Percentiles rank a stretch among this genome's conserved stretches.
phyloP scores from a whole-genome alignment of 169 alveolate genomes.

The Plasmodium adleri region DNA sequence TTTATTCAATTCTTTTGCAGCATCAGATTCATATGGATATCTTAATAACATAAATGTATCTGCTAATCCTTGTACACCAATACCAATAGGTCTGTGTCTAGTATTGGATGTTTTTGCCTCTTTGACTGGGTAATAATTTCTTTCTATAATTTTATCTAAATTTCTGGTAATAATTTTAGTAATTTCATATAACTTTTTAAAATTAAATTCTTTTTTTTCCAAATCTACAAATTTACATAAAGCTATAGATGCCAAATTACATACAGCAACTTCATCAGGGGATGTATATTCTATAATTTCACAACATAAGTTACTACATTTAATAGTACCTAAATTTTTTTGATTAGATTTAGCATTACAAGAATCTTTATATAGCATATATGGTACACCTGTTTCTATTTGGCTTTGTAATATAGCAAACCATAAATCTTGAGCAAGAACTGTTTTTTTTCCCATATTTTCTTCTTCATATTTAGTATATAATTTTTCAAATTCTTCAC shows the following conservation, averaged over 20 bases:
- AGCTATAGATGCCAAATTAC: constrained; percentile 98
- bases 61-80: constrained; percentile 99
- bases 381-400: constrained; percentile 99
- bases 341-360: constrained; percentile 97
- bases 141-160: constrained; percentile 96
- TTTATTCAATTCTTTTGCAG: constrained; percentile 93
- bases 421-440: constrained; percentile 98
- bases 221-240: constrained; percentile 88
- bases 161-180: constrained; percentile 94
- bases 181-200: constrained; percentile 89
- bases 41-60: constrained; percentile 96
- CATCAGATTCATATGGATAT: constrained; percentile 96
- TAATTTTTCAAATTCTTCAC: constrained; percentile 95
- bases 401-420: constrained; percentile 96
- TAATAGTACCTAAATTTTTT: constrained; percentile 97
- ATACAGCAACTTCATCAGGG: constrained; percentile 98
- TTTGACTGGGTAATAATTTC: constrained; percentile 95
- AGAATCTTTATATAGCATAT: constrained; percentile 96
- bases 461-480: constrained; percentile 92
- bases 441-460: constrained; percentile 94
- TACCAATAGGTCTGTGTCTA: constrained; percentile 99
- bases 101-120: constrained; percentile 95
- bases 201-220: constrained; percentile 84
- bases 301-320: constrained; percentile 96
- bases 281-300: constrained; percentile 98